phyloP scores from a whole-genome alignment of 176 grass and related monocot genomes.

The Pontederia paniculata region DNA sequence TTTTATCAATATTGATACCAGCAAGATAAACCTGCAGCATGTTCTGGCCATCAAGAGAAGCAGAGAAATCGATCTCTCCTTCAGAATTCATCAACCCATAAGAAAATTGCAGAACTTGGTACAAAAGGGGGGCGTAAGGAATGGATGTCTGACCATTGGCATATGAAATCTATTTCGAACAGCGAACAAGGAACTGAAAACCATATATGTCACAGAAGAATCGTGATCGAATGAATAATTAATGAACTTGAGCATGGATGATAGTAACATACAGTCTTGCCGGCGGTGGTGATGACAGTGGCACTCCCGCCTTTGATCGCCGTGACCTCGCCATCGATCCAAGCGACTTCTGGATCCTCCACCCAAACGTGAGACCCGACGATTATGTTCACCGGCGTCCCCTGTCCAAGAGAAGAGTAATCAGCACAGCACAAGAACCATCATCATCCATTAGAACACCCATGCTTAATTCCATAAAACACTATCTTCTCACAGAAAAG shows the following conservation, averaged over 20 bases:
- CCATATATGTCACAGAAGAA: not conserved
- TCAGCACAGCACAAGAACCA: conserved; percentile 8
- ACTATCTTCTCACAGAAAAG: not conserved
- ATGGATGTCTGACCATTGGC: too few relatives aligned
- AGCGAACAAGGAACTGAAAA: too few relatives aligned
- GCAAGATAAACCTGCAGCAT: too few relatives aligned
- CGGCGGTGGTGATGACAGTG: conserved; percentile 44
- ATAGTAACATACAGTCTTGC: conserved; percentile 44
- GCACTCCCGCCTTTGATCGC: conserved; percentile 56
- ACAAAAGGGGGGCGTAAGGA: too few relatives aligned
- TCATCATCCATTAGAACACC: not conserved
- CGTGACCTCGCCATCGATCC: conserved; percentile 72
- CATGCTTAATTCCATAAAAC: not conserved
- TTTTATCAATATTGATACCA: too few relatives aligned
- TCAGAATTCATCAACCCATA: too few relatives aligned
- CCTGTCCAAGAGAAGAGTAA: conserved; percentile 21
- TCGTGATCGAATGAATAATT: not conserved
- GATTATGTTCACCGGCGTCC: conserved; percentile 89
- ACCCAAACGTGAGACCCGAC: conserved; percentile 88
- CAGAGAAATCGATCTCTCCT: too few relatives aligned
- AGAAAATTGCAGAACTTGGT: too few relatives aligned
- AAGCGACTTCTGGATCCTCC: conserved; percentile 54
- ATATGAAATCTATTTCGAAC: too few relatives aligned
- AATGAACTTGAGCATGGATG: not conserved
- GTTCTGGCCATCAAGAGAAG: too few relatives aligned